Percentiles rank a stretch among this genome's conserved stretches.
Conservation (phyloP, 2,329 filamentous ascomycete genomes). For the Coniochaeta hoffmannii region DNA sequence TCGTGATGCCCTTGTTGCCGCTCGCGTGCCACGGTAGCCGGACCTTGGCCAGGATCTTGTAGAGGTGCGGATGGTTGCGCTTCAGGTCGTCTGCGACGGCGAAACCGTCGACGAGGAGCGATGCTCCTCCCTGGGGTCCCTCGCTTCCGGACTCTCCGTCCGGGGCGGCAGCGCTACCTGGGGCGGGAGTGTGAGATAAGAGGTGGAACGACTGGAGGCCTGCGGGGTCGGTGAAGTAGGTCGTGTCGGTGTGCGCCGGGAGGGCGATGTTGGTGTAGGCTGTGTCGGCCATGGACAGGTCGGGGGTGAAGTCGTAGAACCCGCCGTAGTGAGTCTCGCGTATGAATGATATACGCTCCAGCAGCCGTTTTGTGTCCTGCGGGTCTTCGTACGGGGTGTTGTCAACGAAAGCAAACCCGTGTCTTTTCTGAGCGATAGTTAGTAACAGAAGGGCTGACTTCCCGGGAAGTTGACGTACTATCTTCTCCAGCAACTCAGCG, state of each 20-base stretch:
- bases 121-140: slow-evolving; percentile 71
- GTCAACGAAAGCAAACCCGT: slow-evolving; percentile 73
- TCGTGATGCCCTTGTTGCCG: slow-evolving; percentile 76
- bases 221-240: slow-evolving; percentile 89
- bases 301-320: slow-evolving; percentile 76
- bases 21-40: slow-evolving; percentile 76
- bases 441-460: neutral
- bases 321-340: slow-evolving; percentile 84
- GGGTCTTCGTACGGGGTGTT: slow-evolving; percentile 58
- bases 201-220: slow-evolving; percentile 91
- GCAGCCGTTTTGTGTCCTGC: slow-evolving; percentile 62
- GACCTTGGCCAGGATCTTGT: slow-evolving; percentile 45
- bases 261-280: slow-evolving; percentile 85
- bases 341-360: slow-evolving; percentile 80
- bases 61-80: slow-evolving; percentile 46
- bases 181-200: slow-evolving; percentile 56
- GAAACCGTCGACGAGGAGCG: slow-evolving; percentile 82
- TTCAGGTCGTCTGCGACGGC: slow-evolving; percentile 56
- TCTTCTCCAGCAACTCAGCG: slow-evolving; percentile 53
- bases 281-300: slow-evolving; percentile 81
- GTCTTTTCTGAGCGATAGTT: slow-evolving; percentile 43
- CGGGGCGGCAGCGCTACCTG: slow-evolving; percentile 32
- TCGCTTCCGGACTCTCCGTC: slow-evolving; percentile 7
- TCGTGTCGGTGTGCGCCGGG: slow-evolving; percentile 85
- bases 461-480: slow-evolving; percentile 39